Base-by-base conservation (phyloP, 2,329 filamentous ascomycete species). In the Fusarium duplospermum region DNA sequence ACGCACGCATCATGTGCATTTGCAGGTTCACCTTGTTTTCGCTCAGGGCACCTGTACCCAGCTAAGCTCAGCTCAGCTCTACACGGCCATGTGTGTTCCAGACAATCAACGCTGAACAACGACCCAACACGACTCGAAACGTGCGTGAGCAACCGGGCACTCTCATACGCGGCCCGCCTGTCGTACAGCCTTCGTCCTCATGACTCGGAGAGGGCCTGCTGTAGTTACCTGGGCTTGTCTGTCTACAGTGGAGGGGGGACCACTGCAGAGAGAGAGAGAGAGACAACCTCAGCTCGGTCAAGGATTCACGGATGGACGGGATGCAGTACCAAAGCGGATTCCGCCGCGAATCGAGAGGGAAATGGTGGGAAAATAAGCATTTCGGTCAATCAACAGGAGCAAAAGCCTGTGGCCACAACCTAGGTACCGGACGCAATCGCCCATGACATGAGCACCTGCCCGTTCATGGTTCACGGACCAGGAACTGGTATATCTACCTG, bases 121-220 rank as follows among this genome's bases (percentile, higher is more conserved):
- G 6, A 16, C 40, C 50, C 50, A 50, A 45, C 56, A 38, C 47
- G 24, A 56, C 64, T 58, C 64, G 36, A 54, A 54, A 54, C 50
- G 50, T 54, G 50, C 50, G 50, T 33, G 50, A 54, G 27, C 18
- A 54, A 54, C 50, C 36, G n/a, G 20, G 42, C 42, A 59, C 50
- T 62, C 50, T 62, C 62, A 38, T 38, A 47, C 31, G 36, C 60
- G 66, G 66, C 47, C 62, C 58, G 42, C 22, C 45, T 61, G 72
- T 74, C 61, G 72, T 50, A 75, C 72, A 66, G 66, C 22, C 57
- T 50, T 57, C 50, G 66, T 64, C 56, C 69, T 72, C 69, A 74
- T 75, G 72, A 75, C 69, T 75, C 60, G 72, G 69, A 54, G 52
- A 70, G 36, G 35, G 54, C 20, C 33, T 50, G 45, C 45, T 50